These are phyloP conservation scores for Cystoderma amianthinum DNA, from an alignment of 768 basidiomycete genomes.

Conservation along the genomic window DNA sequence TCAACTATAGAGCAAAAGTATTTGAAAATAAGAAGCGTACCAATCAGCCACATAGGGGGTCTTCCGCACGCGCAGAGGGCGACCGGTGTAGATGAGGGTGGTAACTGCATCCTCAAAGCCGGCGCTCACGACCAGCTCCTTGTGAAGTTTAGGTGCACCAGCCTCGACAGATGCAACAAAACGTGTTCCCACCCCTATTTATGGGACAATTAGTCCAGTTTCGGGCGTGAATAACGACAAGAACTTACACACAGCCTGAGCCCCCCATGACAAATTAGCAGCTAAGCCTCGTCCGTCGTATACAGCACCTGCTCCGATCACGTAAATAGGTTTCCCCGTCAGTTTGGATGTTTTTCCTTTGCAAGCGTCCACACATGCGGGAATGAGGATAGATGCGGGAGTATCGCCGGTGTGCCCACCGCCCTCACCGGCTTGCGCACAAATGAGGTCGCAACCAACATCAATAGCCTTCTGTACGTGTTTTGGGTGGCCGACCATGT, in stretches of 20 bases:
- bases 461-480: constrained; percentile 77
- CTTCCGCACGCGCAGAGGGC: constrained; percentile 79
- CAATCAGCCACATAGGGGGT: constrained; percentile 85
- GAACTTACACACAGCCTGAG: constrained; percentile 76
- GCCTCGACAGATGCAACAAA: constrained; percentile 84
- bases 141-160: constrained; percentile 77
- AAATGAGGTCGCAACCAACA: constrained; percentile 87
- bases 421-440: constrained; percentile 90
- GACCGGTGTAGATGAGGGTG: constrained; percentile 87
- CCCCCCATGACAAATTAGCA: constrained; percentile 85
- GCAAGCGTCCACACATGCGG: constrained; percentile 82
- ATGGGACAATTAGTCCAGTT: constrained; percentile 1
- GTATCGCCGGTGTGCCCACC: constrained; percentile 86
- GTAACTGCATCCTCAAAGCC: constrained; percentile 74
- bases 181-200: constrained; percentile 71
- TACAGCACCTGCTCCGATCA: constrained; percentile 89
- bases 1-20: not conserved
- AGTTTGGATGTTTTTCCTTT: constrained; percentile 73
- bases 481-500: constrained; percentile 96
- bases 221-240: not conserved
- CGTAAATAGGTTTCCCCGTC: constrained; percentile 78
- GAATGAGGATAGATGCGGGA: constrained; percentile 81
- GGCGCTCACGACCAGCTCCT: constrained; percentile 66
- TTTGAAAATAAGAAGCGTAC: constrained; percentile 26
- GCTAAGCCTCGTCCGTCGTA: constrained; percentile 85